Percentiles rank a stretch among this genome's conserved stretches.
phyloP scores from a whole-genome alignment of 2,329 filamentous ascomycete species.

The Tothia fuscella region DNA sequence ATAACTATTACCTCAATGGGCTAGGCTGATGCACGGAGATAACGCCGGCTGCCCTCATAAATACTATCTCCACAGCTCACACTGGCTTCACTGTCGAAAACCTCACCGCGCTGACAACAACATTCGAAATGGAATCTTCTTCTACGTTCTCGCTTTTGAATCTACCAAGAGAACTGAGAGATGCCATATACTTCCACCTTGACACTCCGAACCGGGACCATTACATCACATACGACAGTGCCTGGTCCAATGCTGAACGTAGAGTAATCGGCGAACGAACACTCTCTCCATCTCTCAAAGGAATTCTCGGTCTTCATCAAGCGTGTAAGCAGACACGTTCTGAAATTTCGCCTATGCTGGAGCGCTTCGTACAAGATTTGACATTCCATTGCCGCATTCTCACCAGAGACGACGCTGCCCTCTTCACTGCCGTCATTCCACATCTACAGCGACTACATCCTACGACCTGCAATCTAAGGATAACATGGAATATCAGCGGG shows the following conservation, averaged over 20 bases:
- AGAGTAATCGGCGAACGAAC: conserved; percentile 1
- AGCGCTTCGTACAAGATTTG: neutral
- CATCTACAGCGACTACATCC: neutral
- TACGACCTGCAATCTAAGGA: neutral
- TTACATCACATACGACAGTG: neutral
- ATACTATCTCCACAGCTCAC: too few species aligned
- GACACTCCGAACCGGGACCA: neutral
- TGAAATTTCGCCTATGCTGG: neutral
- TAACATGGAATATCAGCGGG: conserved; percentile 5
- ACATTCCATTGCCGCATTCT: conserved; percentile 1
- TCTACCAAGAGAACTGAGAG: neutral
- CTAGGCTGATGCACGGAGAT: too few species aligned
- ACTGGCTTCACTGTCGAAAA: too few species aligned
- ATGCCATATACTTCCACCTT: neutral
- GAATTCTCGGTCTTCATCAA: neutral
- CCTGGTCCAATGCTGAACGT: neutral
- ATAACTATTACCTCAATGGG: too few species aligned
- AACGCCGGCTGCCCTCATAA: too few species aligned
- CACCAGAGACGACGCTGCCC: neutral
- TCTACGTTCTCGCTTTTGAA: neutral
- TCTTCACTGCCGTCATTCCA: neutral
- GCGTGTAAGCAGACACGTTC: conserved; percentile 1
- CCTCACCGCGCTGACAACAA: too few species aligned
- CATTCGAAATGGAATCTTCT: neutral
- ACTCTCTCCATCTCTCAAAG: neutral